Conservation (phyloP, 1,284 basidiomycete species). For the Sporisorium graminicola region DNA sequence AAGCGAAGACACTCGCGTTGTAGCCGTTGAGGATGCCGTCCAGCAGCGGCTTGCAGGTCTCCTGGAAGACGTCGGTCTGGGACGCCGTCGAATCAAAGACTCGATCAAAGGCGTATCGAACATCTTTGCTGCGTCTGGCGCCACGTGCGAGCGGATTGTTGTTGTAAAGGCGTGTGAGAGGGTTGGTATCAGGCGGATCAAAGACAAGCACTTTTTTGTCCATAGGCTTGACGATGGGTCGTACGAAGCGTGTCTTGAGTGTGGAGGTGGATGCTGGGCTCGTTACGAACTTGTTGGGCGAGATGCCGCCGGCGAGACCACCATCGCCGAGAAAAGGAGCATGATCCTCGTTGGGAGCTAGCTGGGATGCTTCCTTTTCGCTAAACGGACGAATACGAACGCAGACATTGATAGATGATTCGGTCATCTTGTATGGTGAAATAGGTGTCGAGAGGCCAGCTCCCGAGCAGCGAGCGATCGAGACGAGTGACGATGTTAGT, state of each 20-base stretch:
- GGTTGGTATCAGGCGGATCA: conserved; percentile 65
- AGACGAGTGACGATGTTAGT: background rate
- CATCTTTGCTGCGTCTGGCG: conserved; percentile 52
- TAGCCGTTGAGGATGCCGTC: conserved; percentile 66
- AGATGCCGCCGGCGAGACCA: conserved; percentile 58
- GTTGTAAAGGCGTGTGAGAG: conserved; percentile 53
- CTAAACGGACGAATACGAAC: conserved; percentile 69
- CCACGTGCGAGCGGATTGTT: conserved; percentile 37
- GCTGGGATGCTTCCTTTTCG: conserved; percentile 58
- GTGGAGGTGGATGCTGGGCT: conserved; percentile 19
- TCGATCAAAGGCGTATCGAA: conserved; percentile 68
- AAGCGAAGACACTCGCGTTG: conserved; percentile 69
- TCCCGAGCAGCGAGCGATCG: background rate
- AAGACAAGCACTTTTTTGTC: conserved; percentile 69
- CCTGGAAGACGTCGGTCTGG: conserved; percentile 64
- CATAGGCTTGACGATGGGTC: conserved; percentile 65
- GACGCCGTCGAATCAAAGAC: conserved; percentile 62
- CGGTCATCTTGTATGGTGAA: conserved; percentile 23
- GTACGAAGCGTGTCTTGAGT: conserved; percentile 57
- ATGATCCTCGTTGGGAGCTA: conserved; percentile 59
- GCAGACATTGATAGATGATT: conserved; percentile 52
- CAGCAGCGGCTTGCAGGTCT: conserved; percentile 65
- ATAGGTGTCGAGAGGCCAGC: conserved; percentile 23
- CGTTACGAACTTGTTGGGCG: conserved; percentile 51
- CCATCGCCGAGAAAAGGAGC: conserved; percentile 69